These are phyloP conservation scores for Phytophthora ramorum DNA, from an alignment of 352 stramenopile species.

Conservation along the genomic window DNA sequence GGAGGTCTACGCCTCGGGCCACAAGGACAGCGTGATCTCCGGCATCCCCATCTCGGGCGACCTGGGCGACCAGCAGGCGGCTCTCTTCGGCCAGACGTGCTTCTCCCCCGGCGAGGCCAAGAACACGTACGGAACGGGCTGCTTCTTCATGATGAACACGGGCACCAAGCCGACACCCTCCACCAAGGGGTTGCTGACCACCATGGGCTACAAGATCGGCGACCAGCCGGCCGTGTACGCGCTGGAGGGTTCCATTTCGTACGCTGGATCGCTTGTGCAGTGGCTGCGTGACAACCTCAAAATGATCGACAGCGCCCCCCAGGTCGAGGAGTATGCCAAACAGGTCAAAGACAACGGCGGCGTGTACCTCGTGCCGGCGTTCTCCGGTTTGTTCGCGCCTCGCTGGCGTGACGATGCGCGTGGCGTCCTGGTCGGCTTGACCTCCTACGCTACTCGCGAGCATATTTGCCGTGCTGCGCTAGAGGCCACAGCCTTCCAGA, in stretches of 20 bases:
- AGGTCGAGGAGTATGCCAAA: constrained; percentile 91
- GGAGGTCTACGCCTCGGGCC: constrained; percentile 82
- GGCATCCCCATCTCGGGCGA: constrained; percentile 94
- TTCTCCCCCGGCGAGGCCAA: constrained; percentile 96
- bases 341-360: constrained; percentile 94
- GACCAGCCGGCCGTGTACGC: constrained; percentile 93
- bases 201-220: constrained; percentile 87
- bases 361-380: constrained; percentile 98
- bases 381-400: constrained; percentile 97
- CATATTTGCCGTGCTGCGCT: constrained; percentile 97
- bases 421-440: constrained; percentile 97
- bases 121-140: constrained; percentile 99
- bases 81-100: constrained; percentile 97
- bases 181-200: constrained; percentile 97
- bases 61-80: constrained; percentile 97
- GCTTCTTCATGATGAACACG: constrained; percentile 99
- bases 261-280: constrained; percentile 97
- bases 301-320: constrained; percentile 90
- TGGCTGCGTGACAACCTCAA: constrained; percentile 99
- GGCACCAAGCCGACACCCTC: constrained; percentile 87
- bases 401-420: constrained; percentile 97
- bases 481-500: constrained; percentile 97
- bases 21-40: constrained; percentile 68
- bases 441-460: constrained; percentile 93
- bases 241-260: constrained; percentile 97